phyloP scores from a whole-genome alignment of 2,329 filamentous ascomycete genomes.

The Stagonosporopsis cucurbitacearum region DNA sequence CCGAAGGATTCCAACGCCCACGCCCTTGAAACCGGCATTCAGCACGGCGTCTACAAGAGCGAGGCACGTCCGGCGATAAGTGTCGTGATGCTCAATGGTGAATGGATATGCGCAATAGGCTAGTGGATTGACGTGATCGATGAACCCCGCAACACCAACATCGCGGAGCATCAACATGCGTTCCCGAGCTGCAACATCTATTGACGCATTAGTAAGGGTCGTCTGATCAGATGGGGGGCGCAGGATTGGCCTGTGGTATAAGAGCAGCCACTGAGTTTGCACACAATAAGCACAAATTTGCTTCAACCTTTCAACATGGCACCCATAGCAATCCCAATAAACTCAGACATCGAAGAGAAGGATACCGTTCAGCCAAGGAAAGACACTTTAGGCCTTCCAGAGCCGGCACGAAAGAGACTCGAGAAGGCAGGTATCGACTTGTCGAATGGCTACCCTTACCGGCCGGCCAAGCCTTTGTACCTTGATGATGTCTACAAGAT shows the following conservation, averaged over 20 bases:
- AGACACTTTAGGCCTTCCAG: slow-evolving; percentile 68
- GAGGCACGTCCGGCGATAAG: slow-evolving; percentile 29
- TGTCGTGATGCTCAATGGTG: slow-evolving; percentile 23
- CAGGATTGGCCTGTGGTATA: slow-evolving; percentile 19
- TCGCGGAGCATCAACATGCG: slow-evolving; percentile 10
- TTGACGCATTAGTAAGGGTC: slow-evolving; percentile 24
- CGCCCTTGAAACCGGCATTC: not conserved
- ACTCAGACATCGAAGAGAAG: slow-evolving; percentile 59
- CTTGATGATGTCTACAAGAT: slow-evolving; percentile 74
- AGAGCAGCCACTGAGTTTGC: slow-evolving; percentile 7
- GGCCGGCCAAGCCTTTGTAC: slow-evolving; percentile 70
- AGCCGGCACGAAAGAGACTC: slow-evolving; percentile 62
- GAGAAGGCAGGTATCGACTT: slow-evolving; percentile 74
- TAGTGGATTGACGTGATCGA: slow-evolving; percentile 42
- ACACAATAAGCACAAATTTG: slow-evolving; percentile 1
- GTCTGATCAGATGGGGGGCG: slow-evolving; percentile 12
- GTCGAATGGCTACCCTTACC: slow-evolving; percentile 73
- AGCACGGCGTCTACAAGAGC: not conserved
- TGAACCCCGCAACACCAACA: slow-evolving; percentile 43
- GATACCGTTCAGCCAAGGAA: slow-evolving; percentile 69
- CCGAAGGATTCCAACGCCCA: not conserved
- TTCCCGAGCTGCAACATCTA: slow-evolving; percentile 13
- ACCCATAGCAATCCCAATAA: slow-evolving; percentile 62
- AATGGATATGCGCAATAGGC: slow-evolving; percentile 41
- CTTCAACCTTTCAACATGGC: slow-evolving; percentile 52